Percentiles rank a stretch among this genome's conserved stretches.
phyloP scores from a whole-genome alignment of 768 basidiomycete genomes.

The Cubamyces sp. region DNA sequence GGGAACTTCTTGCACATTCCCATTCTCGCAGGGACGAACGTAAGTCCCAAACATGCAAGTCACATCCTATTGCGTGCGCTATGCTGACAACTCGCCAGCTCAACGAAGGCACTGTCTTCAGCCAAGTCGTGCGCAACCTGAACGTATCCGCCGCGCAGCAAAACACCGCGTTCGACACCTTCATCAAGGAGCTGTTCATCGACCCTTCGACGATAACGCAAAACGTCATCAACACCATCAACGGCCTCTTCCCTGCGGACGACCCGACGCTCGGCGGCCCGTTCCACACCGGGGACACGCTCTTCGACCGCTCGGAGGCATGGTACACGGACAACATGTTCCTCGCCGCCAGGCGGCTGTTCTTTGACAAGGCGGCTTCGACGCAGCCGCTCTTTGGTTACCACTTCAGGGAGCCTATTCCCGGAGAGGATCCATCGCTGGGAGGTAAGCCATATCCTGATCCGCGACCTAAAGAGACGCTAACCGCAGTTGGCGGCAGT shows the following conservation, averaged over 20 bases:
- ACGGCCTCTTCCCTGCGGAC: constrained; percentile 51
- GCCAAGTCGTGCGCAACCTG: constrained; percentile 42
- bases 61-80: neutral
- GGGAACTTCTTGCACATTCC: constrained; percentile 59
- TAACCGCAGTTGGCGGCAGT: constrained; percentile 36
- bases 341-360: constrained; percentile 51
- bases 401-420: constrained; percentile 60
- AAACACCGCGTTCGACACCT: constrained; percentile 48
- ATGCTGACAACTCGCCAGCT: constrained; percentile 37
- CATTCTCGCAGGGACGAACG: constrained; percentile 60
- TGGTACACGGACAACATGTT: constrained; percentile 67
- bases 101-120: constrained; percentile 58
- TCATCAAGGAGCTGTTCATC: constrained; percentile 52
- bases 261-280: constrained; percentile 50
- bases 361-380: constrained; percentile 52
- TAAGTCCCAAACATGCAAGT: constrained; percentile 29
- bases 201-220: constrained; percentile 53
- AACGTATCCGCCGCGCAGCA: constrained; percentile 45
- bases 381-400: constrained; percentile 57
- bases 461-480: neutral
- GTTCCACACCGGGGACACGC: constrained; percentile 61
- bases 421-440: constrained; percentile 49
- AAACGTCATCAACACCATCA: constrained; percentile 45
- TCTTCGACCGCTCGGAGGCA: constrained; percentile 58
- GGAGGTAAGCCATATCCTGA: constrained; percentile 46